phyloP scores from a whole-genome alignment of 805 yeast species.

The Kregervanrija fluxuum region DNA sequence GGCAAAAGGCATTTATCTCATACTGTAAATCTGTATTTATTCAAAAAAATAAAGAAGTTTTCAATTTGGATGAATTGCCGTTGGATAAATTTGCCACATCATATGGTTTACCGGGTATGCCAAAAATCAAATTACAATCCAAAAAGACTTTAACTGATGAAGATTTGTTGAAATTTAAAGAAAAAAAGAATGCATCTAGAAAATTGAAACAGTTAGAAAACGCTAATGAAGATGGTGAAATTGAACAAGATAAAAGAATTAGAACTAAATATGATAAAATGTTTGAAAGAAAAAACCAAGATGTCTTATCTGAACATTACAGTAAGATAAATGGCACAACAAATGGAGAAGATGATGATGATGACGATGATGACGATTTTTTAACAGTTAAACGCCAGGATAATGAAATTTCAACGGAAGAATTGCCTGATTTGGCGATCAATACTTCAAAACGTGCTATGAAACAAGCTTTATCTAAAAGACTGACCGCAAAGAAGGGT shows the following conservation, averaged over 20 bases:
- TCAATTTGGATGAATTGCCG: constrained; percentile 70
- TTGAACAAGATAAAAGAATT: constrained; percentile 38
- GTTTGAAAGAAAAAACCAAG: constrained; percentile 93
- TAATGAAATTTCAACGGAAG: constrained; percentile 61
- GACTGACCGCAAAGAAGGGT: constrained; percentile 46
- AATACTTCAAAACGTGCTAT: constrained; percentile 73
- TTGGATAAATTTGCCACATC: constrained; percentile 80
- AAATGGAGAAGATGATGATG: constrained; percentile 18
- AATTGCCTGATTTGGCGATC: constrained; percentile 48
- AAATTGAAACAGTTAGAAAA: constrained; percentile 51
- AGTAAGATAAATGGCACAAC: constrained; percentile 55
- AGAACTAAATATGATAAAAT: constrained; percentile 90
- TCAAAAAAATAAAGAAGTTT: constrained; percentile 82
- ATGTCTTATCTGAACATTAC: constrained; percentile 85
- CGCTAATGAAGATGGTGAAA: constrained; percentile 59
- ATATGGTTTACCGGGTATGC: constrained; percentile 93
- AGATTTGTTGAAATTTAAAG: constrained; percentile 44
- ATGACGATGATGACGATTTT: constrained; percentile 65
- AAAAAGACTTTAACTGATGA: constrained; percentile 33
- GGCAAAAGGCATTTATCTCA: constrained; percentile 92
- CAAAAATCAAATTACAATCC: constrained; percentile 70
- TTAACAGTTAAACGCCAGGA: constrained; percentile 72
- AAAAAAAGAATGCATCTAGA: constrained; percentile 75
- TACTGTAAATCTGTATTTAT: constrained; percentile 79
- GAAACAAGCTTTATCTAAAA: constrained; percentile 83